A percentile compares a stretch with the other conserved stretches of the same genome.
phyloP scores from a whole-genome alignment of 164 flowering plant species.

The Aristolochia californica region DNA sequence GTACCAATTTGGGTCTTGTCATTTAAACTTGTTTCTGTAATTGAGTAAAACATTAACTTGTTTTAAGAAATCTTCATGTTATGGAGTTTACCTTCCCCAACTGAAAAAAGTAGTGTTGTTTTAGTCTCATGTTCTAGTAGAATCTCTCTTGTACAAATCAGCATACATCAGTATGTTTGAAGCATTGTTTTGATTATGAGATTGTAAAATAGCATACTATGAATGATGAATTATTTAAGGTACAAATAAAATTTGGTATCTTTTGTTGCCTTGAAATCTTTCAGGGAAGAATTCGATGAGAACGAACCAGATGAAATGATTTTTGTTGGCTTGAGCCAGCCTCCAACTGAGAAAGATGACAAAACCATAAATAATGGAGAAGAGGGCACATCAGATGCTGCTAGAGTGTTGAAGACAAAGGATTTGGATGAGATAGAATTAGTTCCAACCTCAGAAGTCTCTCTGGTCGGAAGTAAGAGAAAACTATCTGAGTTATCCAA shows the following conservation, averaged over 20 bases:
- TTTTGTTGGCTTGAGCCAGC: slow-evolving; percentile 70
- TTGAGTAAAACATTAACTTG: no score
- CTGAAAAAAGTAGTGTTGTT: neutral
- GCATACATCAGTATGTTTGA: neutral
- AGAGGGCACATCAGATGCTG: slow-evolving; percentile 31
- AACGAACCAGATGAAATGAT: slow-evolving; percentile 93
- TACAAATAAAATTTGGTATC: neutral
- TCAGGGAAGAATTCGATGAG: slow-evolving; percentile 90
- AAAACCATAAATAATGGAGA: slow-evolving; percentile 31
- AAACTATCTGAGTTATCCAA: slow-evolving; percentile 34
- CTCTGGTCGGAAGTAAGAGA: slow-evolving; percentile 44
- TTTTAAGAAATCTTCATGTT: no score
- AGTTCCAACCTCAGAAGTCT: slow-evolving; percentile 12
- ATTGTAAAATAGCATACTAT: no score
- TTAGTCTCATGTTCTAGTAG: neutral
- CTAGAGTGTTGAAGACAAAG: slow-evolving; percentile 17
- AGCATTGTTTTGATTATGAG: neutral
- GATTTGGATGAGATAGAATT: slow-evolving; percentile 30
- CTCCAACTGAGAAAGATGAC: slow-evolving; percentile 29
- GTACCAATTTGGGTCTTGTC: no score
- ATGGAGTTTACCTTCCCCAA: no score
- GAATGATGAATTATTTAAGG: neutral
- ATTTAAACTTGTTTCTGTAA: no score
- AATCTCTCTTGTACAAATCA: neutral
- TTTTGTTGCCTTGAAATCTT: neutral